phyloP scores from a whole-genome alignment of 2,329 filamentous ascomycete genomes.

The Phoma herbarum region DNA sequence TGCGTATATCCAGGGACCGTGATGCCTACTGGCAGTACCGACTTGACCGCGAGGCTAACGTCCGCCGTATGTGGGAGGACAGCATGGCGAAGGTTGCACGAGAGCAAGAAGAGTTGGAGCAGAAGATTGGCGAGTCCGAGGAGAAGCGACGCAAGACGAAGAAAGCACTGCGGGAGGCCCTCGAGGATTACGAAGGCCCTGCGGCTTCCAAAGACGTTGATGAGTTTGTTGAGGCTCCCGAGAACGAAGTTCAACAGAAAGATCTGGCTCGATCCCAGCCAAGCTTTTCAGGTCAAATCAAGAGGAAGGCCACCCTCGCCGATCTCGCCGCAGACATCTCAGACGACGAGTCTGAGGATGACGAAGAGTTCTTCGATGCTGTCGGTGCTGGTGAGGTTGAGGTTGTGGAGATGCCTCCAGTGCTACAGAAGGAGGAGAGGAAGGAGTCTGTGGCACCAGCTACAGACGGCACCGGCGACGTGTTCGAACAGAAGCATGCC shows the following conservation, averaged over 20 bases:
- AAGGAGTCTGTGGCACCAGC: constrained; percentile 41
- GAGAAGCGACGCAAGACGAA: constrained; percentile 90
- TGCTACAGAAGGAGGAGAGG: constrained; percentile 47
- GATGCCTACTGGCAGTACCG: constrained; percentile 98
- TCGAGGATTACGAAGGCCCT: constrained; percentile 63
- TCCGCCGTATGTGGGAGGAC: constrained; percentile 97
- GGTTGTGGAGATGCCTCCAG: constrained; percentile 70
- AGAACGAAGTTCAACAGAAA: constrained; percentile 47
- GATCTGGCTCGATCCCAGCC: constrained; percentile 29
- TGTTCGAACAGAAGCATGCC: constrained; percentile 59
- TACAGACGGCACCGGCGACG: constrained; percentile 53
- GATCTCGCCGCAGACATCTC: constrained; percentile 73
- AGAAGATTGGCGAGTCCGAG: constrained; percentile 86
- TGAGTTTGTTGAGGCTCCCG: constrained; percentile 46
- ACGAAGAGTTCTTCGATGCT: constrained; percentile 96
- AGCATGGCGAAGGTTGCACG: constrained; percentile 94
- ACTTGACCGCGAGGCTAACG: constrained; percentile 87
- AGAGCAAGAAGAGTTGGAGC: constrained; percentile 92
- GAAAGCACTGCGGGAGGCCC: constrained; percentile 83
- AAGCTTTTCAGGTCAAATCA: constrained; percentile 40
- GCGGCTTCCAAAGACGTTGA: constrained; percentile 32
- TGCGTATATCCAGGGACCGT: constrained; percentile 91
- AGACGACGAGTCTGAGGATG: constrained; percentile 76
- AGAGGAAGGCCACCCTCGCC: constrained; percentile 72
- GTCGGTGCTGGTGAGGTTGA: constrained; percentile 93